phyloP scores from a whole-genome alignment of 2,329 filamentous ascomycete genomes.

The Zasmidium cellare region DNA sequence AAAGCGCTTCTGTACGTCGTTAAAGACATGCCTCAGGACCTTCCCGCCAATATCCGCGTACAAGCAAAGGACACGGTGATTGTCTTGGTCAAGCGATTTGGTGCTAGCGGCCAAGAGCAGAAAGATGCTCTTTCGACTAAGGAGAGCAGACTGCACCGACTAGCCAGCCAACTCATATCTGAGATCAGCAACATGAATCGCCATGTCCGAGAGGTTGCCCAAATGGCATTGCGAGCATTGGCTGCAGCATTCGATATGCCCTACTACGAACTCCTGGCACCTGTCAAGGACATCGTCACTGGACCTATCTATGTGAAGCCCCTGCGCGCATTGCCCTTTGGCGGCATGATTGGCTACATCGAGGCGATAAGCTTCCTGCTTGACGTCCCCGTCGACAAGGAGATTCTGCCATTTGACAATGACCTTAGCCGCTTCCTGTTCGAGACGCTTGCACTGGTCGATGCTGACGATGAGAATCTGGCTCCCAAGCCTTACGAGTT shows the following conservation, averaged over 20 bases:
- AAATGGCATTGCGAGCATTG: conserved; percentile 76
- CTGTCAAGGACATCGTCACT: conserved; percentile 87
- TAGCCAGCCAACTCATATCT: conserved; percentile 81
- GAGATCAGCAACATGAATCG: conserved; percentile 96
- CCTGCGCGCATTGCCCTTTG: conserved; percentile 85
- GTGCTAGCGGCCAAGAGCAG: conserved; percentile 69
- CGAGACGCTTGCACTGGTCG: conserved; percentile 89
- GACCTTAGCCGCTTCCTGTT: conserved; percentile 84
- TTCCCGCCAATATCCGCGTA: conserved; percentile 83
- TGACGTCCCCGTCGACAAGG: conserved; percentile 71
- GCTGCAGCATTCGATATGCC: conserved; percentile 75
- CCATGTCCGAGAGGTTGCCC: conserved; percentile 85
- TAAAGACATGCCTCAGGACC: conserved; percentile 94
- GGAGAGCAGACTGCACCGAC: conserved; percentile 66
- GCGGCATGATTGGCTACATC: conserved; percentile 96
- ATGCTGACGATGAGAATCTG: conserved; percentile 89
- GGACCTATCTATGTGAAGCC: conserved; percentile 94
- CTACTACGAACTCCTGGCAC: conserved; percentile 83
- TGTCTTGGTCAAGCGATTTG: conserved; percentile 73
- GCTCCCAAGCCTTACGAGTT: conserved; percentile 93
- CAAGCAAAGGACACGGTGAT: conserved; percentile 77
- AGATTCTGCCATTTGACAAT: conserved; percentile 86
- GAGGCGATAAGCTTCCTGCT: conserved; percentile 97
- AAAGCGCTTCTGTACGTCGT: conserved; percentile 94
- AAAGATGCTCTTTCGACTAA: conserved; percentile 75